Percentiles rank a stretch among this genome's conserved stretches.
phyloP scores from a whole-genome alignment of 495 filamentous ascomycete genomes.

The Tuber umbilicatum region DNA sequence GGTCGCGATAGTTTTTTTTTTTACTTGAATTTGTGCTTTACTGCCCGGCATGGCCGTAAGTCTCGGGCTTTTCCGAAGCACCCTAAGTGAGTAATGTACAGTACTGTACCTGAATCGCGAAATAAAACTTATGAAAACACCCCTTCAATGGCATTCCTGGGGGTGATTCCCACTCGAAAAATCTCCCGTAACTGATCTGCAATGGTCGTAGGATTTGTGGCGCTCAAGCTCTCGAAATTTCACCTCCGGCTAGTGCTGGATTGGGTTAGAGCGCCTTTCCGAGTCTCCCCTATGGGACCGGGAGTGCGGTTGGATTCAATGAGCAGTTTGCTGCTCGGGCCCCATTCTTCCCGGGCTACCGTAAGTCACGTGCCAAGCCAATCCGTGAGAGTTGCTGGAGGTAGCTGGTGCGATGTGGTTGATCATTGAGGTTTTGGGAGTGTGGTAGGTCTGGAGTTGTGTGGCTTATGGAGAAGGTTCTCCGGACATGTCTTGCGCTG shows the following conservation, averaged over 20 bases:
- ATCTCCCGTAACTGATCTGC: neutral
- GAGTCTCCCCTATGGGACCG: neutral
- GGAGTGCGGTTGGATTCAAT: neutral
- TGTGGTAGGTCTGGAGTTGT: too few species aligned
- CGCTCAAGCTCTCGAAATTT: neutral
- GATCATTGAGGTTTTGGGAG: too few species aligned
- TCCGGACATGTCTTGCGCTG: neutral
- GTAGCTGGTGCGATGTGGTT: too few species aligned
- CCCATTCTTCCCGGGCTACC: too few species aligned
- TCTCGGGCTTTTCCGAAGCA: neutral
- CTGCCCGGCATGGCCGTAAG: too few species aligned
- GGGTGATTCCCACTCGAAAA: neutral
- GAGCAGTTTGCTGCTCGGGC: neutral
- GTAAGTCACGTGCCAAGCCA: too few species aligned
- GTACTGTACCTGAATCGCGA: neutral
- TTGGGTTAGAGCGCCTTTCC: neutral
- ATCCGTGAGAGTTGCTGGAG: too few species aligned
- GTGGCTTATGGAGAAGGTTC: too few species aligned
- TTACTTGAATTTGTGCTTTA: too few species aligned
- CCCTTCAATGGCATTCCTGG: neutral
- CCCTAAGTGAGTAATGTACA: neutral
- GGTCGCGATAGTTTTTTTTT: too few species aligned
- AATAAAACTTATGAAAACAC: neutral
- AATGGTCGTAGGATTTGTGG: neutral
- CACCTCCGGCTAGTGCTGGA: neutral